phyloP scores from a whole-genome alignment of 371 early-diverging fungal species.

The Rhizomucor miehei region DNA sequence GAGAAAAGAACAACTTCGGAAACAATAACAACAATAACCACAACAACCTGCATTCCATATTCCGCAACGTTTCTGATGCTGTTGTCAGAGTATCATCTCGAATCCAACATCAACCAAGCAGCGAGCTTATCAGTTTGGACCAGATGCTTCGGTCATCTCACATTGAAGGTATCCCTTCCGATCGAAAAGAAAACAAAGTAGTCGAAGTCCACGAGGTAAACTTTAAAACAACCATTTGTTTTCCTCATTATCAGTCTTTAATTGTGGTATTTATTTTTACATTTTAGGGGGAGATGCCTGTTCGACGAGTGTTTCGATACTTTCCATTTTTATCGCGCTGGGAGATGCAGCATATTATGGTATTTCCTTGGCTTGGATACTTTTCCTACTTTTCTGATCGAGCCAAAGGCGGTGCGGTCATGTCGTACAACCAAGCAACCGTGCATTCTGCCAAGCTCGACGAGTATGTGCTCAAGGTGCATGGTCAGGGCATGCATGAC shows the following conservation, averaged over 20 bases:
- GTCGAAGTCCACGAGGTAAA: slow-evolving; percentile 35
- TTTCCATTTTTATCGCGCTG: slow-evolving; percentile 54
- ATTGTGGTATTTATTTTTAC: slow-evolving; percentile 19
- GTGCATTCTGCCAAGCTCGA: slow-evolving; percentile 45
- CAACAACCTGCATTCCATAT: slow-evolving; percentile 1
- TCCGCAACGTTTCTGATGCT: slow-evolving; percentile 21
- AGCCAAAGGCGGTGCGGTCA: slow-evolving; percentile 45
- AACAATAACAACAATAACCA: slow-evolving; percentile 3
- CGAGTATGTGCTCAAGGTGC: slow-evolving; percentile 51
- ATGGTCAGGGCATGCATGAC: slow-evolving; percentile 46
- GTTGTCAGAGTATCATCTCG: slow-evolving; percentile 6
- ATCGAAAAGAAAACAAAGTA: slow-evolving; percentile 20
- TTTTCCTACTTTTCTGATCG: slow-evolving; percentile 53
- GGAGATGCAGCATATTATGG: slow-evolving; percentile 58
- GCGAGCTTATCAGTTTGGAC: slow-evolving; percentile 18
- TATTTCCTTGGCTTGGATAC: slow-evolving; percentile 53
- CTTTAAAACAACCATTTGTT: background rate
- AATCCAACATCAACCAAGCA: slow-evolving; percentile 2
- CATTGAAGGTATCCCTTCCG: background rate
- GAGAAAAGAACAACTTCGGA: slow-evolving; percentile 6
- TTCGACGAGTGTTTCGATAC: slow-evolving; percentile 51
- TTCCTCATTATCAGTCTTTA: slow-evolving; percentile 2
- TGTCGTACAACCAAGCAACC: slow-evolving; percentile 42
- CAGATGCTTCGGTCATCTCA: slow-evolving; percentile 6
- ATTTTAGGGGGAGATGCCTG: slow-evolving; percentile 51